phyloP scores from a whole-genome alignment of 73 alveolate species.

The Paramecium caudatum region DNA sequence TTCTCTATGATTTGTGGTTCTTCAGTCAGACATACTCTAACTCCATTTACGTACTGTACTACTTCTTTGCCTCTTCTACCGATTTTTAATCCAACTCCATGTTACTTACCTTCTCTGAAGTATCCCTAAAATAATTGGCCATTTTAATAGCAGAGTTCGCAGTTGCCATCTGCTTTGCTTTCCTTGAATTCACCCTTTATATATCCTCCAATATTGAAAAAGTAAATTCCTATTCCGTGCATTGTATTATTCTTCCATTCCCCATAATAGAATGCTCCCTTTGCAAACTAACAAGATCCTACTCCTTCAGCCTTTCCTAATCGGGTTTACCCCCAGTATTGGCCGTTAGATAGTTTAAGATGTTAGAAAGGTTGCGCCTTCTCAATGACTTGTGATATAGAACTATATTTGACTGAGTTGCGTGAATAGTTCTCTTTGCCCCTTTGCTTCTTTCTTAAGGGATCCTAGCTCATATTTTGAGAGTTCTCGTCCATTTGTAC shows the following conservation, averaged over 20 bases:
- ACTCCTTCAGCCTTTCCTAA: slow-evolving; percentile 30
- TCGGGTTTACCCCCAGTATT: slow-evolving; percentile 19
- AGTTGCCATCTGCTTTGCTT: slow-evolving; percentile 49
- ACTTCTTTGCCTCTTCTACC: slow-evolving; percentile 64
- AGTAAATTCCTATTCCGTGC: slow-evolving; percentile 24
- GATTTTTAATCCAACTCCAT: slow-evolving; percentile 17
- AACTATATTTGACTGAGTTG: slow-evolving; percentile 3
- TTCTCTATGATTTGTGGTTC: not conserved
- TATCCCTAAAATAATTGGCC: not conserved
- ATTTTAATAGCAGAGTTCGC: slow-evolving; percentile 44
- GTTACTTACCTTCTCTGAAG: slow-evolving; percentile 43
- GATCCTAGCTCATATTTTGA: slow-evolving; percentile 7
- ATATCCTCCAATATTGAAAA: slow-evolving; percentile 49
- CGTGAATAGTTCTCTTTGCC: slow-evolving; percentile 51
- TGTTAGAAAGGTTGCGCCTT: not conserved
- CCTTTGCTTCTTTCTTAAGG: slow-evolving; percentile 2
- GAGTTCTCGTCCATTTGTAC: too few relatives aligned
- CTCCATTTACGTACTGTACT: slow-evolving; percentile 14
- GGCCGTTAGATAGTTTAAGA: not conserved
- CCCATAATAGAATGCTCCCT: slow-evolving; percentile 61
- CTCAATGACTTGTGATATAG: slow-evolving; percentile 49
- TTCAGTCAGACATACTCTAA: not conserved
- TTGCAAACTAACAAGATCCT: slow-evolving; percentile 45
- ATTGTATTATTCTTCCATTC: slow-evolving; percentile 53
- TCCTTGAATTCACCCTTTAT: slow-evolving; percentile 24